Base-by-base conservation (phyloP, 768 basidiomycete species). In the Cystofilobasidium macerans region DNA sequence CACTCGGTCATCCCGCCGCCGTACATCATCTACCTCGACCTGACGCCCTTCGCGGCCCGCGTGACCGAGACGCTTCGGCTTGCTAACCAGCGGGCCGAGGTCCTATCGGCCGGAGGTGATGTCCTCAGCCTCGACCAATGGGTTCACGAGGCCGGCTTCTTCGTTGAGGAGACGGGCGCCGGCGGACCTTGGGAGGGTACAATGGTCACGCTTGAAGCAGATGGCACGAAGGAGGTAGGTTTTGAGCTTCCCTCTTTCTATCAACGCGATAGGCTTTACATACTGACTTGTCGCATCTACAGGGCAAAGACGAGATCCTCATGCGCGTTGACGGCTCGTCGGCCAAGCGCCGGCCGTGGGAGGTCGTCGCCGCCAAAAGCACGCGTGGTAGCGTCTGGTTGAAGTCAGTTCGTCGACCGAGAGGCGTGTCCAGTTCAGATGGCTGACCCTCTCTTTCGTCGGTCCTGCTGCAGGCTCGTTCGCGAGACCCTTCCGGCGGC, bases 321-420 rank as follows among this genome's bases (percentile, higher is more conserved):
- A 38, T 57, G n/a, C 62, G 75, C 12, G 56, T 77, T 5, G 69
- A 71, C 1, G 68, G 68, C 14, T 58, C 69, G 2, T 65, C 67
- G 33, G 66, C 69, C 20, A 56, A 57, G 1, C 65, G 71, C 16
- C 72, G 73, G n/a, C 72, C 75, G 8, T 77, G 74, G 75, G 76
- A 77, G 69, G 57, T 77, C n/a, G 69, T 76, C 18, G 69, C 72
- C 28, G 71, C 73, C 38, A 77, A 75, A 63, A 69, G 70, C 32
- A 73, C 76, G 69, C 62, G 68, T 32, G 76, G 76, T 9, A 72
- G 65, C 18, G 71, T 76, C 12, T 77, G 76, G 76, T 62, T 77
- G 13, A 69, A 73, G 63, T 70, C 69, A 24, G 69, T 16, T 22
- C 36, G 20, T 62, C 33, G 5, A 32, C 13, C 45, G 45, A n/a